These are phyloP conservation scores for Rhodamnia argentea DNA, from an alignment of 345 rosid species.

Conservation along the genomic window DNA sequence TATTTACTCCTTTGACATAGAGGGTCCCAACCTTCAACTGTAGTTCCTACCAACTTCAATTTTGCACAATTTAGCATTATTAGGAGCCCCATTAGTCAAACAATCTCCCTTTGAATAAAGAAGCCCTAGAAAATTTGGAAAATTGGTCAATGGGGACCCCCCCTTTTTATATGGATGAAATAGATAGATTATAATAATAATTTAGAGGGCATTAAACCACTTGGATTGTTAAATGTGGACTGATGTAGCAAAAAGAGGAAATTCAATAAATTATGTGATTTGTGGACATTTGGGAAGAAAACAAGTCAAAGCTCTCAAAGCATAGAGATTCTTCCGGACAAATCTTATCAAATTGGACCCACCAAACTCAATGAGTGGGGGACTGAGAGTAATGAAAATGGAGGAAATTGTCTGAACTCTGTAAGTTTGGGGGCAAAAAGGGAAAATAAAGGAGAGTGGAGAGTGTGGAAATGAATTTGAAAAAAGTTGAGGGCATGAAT, in stretches of 20 bases:
- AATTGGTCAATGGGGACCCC: not conserved
- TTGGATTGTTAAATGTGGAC: not conserved
- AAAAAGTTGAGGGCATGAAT: not conserved
- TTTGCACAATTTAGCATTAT: not conserved
- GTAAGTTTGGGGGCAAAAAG: not conserved
- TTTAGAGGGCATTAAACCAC: not conserved
- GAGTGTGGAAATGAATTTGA: not conserved
- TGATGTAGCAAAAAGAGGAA: not conserved
- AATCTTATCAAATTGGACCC: not conserved
- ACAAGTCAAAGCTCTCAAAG: not conserved
- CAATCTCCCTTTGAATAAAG: not conserved
- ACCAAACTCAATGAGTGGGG: not conserved
- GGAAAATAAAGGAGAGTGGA: not conserved
- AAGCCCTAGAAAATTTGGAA: not conserved
- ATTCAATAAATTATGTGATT: not conserved
- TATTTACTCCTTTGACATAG: not conserved
- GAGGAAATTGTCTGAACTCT: not conserved
- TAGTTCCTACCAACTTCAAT: not conserved
- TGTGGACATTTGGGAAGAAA: not conserved
- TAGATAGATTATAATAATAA: not conserved
- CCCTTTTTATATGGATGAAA: not conserved
- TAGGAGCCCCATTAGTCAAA: not conserved
- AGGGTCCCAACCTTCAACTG: not conserved
- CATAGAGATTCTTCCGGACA: not conserved
- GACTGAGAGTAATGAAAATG: not conserved